Evolutionary conservation across 768 basidiomycete genomes (phyloP), one percentile per base, ranked within the genome.

Genomic region (Nidula microcarpa): DNA sequence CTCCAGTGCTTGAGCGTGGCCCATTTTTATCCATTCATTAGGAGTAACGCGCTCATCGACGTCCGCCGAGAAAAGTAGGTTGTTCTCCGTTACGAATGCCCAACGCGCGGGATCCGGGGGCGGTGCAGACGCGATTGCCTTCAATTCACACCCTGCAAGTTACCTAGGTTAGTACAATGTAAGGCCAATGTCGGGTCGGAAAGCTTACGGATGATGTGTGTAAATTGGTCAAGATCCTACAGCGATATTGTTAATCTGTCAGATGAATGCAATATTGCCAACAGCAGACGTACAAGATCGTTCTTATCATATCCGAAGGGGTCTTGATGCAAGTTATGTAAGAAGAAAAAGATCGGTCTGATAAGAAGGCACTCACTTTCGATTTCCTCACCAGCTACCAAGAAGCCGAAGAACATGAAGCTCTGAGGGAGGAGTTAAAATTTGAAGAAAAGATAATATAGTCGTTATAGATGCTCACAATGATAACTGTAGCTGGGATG

Each of bases 311-410:
- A 87, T 50, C 85, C 75, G 51, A 77, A 77, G 36, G 76, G 76
- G 64, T 77, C 77, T 77, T 53, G 16, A 23, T 23, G 45, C 11
- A 16, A 16, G 45, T 16, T 46, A 30, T 46, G 16, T 45, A 18
- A 30, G 43, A n/a, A 37, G 44, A 18, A 46, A 35, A n/a, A 41
- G 16, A 35, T 17, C 7, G 37, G 33, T 47, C 36, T 43, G 47
- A 33, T 34, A 13, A 44, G 50, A 13, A 51, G 5, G 16, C 49
- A 49, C 32, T 17, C 55, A 86, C 85, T 85, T 67, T 87, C 85
- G 52, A 88, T 87, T 67, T 87, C 86, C 65, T 87, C 85, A 43
- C 86, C 86, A 33, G 85, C 85, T 46, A 84, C 85, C 54, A 89
- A 64, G 70, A 87, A 88, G 6, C 86, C 86, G 62, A 86, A 87